These are phyloP conservation scores for Lantana camara DNA, from an alignment of 257 asterid species.

Conservation along the genomic window DNA sequence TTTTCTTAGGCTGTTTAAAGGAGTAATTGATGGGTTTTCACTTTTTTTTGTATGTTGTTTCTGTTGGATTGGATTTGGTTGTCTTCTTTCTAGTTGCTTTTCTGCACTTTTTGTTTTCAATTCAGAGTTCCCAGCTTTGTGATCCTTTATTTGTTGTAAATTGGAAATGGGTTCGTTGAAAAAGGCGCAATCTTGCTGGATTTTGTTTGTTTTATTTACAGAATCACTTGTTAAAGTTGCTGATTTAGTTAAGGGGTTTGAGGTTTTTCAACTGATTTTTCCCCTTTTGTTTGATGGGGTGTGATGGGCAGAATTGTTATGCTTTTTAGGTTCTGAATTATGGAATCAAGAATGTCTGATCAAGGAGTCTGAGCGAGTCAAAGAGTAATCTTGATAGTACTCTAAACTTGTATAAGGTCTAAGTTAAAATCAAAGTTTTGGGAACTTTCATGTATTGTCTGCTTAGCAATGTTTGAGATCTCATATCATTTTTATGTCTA, in stretches of 20 bases:
- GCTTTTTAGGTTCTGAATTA: not conserved
- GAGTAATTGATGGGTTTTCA: not conserved
- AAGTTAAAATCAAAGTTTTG: not conserved
- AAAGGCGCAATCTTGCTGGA: constrained; percentile 17
- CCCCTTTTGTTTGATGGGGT: constrained; percentile 8
- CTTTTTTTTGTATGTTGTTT: constrained; percentile 3
- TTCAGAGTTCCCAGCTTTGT: not conserved
- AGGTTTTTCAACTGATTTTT: constrained; percentile 7
- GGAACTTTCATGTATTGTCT: constrained; percentile 3
- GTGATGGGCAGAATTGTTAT: not conserved
- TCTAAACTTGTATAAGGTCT: constrained; percentile 12
- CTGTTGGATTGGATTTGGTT: constrained; percentile 14
- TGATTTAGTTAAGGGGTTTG: constrained; percentile 9
- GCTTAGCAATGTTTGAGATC: constrained; percentile 3
- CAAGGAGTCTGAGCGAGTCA: constrained; percentile 9
- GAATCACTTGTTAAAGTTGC: constrained; percentile 8
- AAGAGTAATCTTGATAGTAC: not conserved
- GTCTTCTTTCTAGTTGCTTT: not conserved
- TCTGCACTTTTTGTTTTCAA: not conserved
- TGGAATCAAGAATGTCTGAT: constrained; percentile 1
- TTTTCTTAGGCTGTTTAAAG: constrained; percentile 5
- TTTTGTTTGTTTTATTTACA: constrained; percentile 11
- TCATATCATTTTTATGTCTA: constrained; percentile 1
- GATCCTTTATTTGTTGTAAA: constrained; percentile 11
- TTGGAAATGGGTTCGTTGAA: constrained; percentile 9